phyloP scores from a whole-genome alignment of 2,329 filamentous ascomycete species.

The Thielaviopsis musarum region DNA sequence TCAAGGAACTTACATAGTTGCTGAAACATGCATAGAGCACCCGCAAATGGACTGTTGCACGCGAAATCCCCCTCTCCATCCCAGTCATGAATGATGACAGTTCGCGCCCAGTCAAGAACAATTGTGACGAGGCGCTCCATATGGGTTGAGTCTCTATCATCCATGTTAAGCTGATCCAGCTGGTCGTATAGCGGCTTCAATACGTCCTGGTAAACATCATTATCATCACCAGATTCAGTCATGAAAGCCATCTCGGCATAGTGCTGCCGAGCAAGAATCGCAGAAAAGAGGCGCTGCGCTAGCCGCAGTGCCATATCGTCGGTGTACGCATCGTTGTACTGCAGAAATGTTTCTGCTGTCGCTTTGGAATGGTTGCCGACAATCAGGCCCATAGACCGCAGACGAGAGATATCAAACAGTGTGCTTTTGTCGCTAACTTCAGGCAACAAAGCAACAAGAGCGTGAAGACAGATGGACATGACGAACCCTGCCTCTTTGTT shows the following conservation, averaged over 20 bases:
- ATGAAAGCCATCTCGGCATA: constrained; percentile 29
- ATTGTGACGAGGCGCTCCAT: constrained; percentile 17
- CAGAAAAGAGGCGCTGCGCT: constrained; percentile 40
- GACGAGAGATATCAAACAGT: constrained; percentile 42
- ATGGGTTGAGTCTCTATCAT: constrained; percentile 6
- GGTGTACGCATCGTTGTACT: constrained; percentile 47
- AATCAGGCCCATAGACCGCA: constrained; percentile 39
- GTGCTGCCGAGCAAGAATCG: constrained; percentile 34
- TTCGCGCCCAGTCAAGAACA: constrained; percentile 54
- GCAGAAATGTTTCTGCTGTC: constrained; percentile 14
- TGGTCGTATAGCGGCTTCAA: constrained; percentile 33
- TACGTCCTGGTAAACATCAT: constrained; percentile 24
- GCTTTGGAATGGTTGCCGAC: constrained; percentile 18
- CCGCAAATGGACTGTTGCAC: constrained; percentile 55
- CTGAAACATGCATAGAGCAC: constrained; percentile 57
- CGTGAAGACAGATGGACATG: constrained; percentile 45
- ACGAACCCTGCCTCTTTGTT: constrained; percentile 35
- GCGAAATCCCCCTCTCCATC: constrained; percentile 55
- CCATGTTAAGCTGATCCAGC: constrained; percentile 33
- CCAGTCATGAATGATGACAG: constrained; percentile 66
- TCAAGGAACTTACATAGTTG: constrained; percentile 46
- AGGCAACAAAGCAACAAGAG: constrained; percentile 41
- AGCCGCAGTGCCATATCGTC: constrained; percentile 42
- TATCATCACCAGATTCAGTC: constrained; percentile 17
- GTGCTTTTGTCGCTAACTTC: constrained; percentile 29